These are phyloP conservation scores for Leishmania lainsoni DNA, from an alignment of 208 protist genomes.

Conservation along the genomic window DNA sequence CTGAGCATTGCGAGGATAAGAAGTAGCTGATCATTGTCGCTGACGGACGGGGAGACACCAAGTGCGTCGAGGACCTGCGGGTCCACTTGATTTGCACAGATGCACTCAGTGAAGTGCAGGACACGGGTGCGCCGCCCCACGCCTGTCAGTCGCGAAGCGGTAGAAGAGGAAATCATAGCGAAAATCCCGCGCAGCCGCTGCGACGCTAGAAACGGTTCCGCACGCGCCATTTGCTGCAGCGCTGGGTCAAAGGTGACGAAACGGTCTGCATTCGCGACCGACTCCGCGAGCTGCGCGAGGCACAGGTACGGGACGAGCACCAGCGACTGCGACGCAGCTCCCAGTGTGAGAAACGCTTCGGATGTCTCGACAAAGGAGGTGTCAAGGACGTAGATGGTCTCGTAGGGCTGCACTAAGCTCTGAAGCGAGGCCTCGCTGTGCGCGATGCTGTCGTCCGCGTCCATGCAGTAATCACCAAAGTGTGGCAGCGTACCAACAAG, in stretches of 20 bases:
- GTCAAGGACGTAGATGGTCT: slow-evolving; percentile 74
- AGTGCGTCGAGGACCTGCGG: slow-evolving; percentile 8
- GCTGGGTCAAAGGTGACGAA: slow-evolving; percentile 67
- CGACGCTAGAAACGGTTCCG: slow-evolving; percentile 66
- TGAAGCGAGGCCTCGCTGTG: slow-evolving; percentile 48
- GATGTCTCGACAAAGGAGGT: slow-evolving; percentile 85
- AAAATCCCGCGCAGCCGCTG: slow-evolving; percentile 69
- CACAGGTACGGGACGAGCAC: slow-evolving; percentile 66
- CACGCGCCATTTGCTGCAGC: slow-evolving; percentile 48
- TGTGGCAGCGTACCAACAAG: slow-evolving; percentile 66
- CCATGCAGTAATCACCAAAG: slow-evolving; percentile 72
- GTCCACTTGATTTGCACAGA: slow-evolving; percentile 50
- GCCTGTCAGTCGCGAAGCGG: neutral
- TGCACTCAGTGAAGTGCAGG: slow-evolving; percentile 83
- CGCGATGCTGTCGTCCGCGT: slow-evolving; percentile 50
- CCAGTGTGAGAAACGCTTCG: slow-evolving; percentile 67
- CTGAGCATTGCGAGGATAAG: slow-evolving; percentile 73
- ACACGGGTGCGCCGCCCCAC: slow-evolving; percentile 31
- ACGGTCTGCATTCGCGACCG: slow-evolving; percentile 31
- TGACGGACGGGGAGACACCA: slow-evolving; percentile 33
- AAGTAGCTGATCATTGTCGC: slow-evolving; percentile 77
- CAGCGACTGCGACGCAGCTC: slow-evolving; percentile 31
- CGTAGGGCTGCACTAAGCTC: slow-evolving; percentile 34
- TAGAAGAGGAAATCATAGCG: slow-evolving; percentile 31
- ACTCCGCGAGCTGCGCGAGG: slow-evolving; percentile 63